phyloP scores from a whole-genome alignment of 2,329 filamentous ascomycete species.

The Stagonosporopsis rhizophila region DNA sequence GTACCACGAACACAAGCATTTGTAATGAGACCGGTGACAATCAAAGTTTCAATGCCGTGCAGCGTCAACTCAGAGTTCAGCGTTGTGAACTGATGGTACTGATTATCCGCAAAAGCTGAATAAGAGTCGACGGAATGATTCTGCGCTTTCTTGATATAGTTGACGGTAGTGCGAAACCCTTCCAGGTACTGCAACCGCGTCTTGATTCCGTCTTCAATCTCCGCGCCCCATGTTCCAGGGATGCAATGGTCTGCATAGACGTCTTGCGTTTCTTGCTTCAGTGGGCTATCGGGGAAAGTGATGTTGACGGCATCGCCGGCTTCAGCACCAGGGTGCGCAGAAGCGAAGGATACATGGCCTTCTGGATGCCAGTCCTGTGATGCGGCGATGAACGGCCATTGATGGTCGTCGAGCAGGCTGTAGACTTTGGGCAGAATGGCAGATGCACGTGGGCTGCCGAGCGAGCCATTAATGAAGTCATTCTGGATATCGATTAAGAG shows the following conservation, averaged over 20 bases:
- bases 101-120: constrained; percentile 34
- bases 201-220: constrained; percentile 30
- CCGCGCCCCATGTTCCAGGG: constrained; percentile 27
- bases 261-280: constrained; percentile 27
- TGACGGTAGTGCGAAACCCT: constrained; percentile 27
- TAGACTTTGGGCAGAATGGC: constrained; percentile 32
- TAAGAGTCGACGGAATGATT: constrained; percentile 34
- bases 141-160: constrained; percentile 37
- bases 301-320: constrained; percentile 24
- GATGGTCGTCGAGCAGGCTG: constrained; percentile 30
- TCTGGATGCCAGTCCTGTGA: constrained; percentile 36
- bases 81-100: constrained; percentile 35
- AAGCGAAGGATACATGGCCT: constrained; percentile 31
- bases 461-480: constrained; percentile 34
- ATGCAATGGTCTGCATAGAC: constrained; percentile 31
- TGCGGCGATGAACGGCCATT: constrained; percentile 34
- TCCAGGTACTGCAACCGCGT: constrained; percentile 29
- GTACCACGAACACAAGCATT: constrained; percentile 32
- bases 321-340: constrained; percentile 20
- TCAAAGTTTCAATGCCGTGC: constrained; percentile 28
- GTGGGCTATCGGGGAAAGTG: constrained; percentile 27
- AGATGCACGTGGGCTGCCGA: constrained; percentile 26
- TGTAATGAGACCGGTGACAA: constrained; percentile 29
- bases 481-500: constrained; percentile 38
- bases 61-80: constrained; percentile 26